Evolutionary conservation across 345 rosid genomes (phyloP).

Genomic region (Laguncularia racemosa): DNA sequence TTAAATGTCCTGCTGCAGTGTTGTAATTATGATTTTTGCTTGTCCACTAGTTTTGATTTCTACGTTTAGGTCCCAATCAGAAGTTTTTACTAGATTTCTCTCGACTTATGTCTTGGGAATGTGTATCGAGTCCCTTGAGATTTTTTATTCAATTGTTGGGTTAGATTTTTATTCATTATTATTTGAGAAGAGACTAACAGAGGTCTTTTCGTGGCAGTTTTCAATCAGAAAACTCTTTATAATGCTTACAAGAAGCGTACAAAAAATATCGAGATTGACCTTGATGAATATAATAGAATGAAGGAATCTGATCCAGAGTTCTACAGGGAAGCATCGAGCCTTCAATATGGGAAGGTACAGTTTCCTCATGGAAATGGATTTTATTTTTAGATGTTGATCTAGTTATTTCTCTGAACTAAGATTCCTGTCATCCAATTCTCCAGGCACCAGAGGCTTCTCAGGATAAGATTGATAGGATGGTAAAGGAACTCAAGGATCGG

Average conservation of each 20-base stretch:
- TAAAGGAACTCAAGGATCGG: conserved; percentile 68
- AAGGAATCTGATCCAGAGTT: conserved; percentile 98
- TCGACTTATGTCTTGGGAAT: too few relatives aligned
- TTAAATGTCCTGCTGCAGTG: too few relatives aligned
- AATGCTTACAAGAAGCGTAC: conserved; percentile 85
- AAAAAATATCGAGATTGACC: conserved; percentile 60
- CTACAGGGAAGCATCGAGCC: conserved; percentile 92
- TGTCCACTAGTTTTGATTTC: too few relatives aligned
- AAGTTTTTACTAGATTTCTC: too few relatives aligned
- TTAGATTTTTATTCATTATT: neutral
- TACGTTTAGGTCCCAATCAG: too few relatives aligned
- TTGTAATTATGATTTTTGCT: too few relatives aligned
- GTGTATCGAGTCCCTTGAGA: too few relatives aligned
- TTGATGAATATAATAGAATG: conserved; percentile 86
- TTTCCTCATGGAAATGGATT: neutral
- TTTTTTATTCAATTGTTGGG: neutral
- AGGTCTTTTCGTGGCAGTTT: conserved; percentile 37
- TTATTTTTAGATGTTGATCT: neutral
- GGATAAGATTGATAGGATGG: conserved; percentile 83
- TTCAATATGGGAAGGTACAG: conserved; percentile 81
- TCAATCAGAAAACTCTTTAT: conserved; percentile 85
- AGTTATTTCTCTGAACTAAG: neutral
- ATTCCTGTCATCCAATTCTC: conserved; percentile 8
- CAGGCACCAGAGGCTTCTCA: conserved; percentile 78
- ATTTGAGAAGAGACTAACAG: conserved; percentile 7